Base-by-base conservation (phyloP, 495 filamentous ascomycete species). In the Polyplosphaeria fusca region DNA sequence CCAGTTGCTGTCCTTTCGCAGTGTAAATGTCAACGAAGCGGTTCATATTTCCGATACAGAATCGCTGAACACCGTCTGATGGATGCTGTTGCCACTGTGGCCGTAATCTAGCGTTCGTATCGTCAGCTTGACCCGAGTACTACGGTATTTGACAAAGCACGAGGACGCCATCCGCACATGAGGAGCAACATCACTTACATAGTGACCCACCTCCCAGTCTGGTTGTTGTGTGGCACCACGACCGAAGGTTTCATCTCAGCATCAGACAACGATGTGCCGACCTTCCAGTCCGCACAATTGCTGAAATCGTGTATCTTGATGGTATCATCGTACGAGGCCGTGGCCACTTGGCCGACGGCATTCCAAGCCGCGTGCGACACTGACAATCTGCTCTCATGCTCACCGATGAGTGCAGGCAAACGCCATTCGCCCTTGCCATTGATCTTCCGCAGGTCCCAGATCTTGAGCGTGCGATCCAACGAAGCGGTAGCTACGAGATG, bases 21-120 rank as follows among this genome's bases (percentile, higher is more conserved):
- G 83, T 85, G 70, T 86, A 97, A 5, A 98, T 80, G 68, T 98
- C 93, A 2, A 97, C 87, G 60, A 96, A 96, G 18, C 93, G 83
- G 68, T 96, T 96, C 93, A 97, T 97, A 67, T 96, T 97, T 0
- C 88, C 94, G 55, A 98, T 92, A 40, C 84, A 90, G 70, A 97
- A 89, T 43, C 88, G 86, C 50, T 95, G 85, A 4, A 90, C 80
- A 22, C 82, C 82, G 44, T 91, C 86, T 32, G 77, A 75, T 0
- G 93, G 93, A 46, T 79, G 80, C 18, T 77, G 69, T 70, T 97
- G 94, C 93, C 93, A 98, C 61, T 96, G 89, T 3, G 93, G 85
- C 47, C 91, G 89, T 5, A 98, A 76, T 55, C 94, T 96, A 14
- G 73, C 79, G 7, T 40, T 16, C 16, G 35, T 2, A 12, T 35